Evolutionary conservation across 352 stramenopile genomes (phyloP), one percentile per base, ranked within the genome.

Genomic region (Peronosclerospora sorghi): DNA sequence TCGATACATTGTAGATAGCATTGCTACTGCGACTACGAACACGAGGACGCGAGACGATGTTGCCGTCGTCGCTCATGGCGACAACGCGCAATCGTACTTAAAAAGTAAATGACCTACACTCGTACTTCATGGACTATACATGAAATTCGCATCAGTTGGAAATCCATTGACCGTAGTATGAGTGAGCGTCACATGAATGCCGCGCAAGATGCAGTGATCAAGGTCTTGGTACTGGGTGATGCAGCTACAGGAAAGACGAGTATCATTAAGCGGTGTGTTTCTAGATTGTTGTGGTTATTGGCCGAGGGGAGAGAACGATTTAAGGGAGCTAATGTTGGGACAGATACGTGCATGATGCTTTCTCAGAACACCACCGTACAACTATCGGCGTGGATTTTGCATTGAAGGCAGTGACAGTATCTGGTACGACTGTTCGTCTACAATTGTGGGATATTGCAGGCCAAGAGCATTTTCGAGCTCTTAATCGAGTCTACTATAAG

Each of bases 371-470:
- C 65, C 86, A 96, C 52, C 86, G 85, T 51, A 95, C 86, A 36
- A 96, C 86, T 1, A 94, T 96, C 32, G 86, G 86, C 21, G 84
- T 95, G 32, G 88, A 97, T 55, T 97, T 97, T 68, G 73, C 83
- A 20, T 66, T 96, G 15, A 96, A 96, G 61, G 65, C 86, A 13
- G 67, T 96, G 40, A 86, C 77, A 1, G 78, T 95, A 4, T 75
- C 63, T 19, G 82, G 81, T 36, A 95, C 77, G 32, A 95, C 76
- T 26, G 81, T 96, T 32, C 82, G 85, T 14, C 62, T 97, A 10
- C 89, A 97, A 61, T 63, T 97, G 14, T 97, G 90, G 89, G 90
- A 97, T 41, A 96, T 97, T 37, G 90, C 90, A 12, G 77, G 90
- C 6, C 87, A 97, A 60, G 90, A 97, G 45, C 83, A 95, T 38